These are phyloP conservation scores for Fusarium humuli DNA, from an alignment of 2,329 filamentous ascomycete species.

Conservation along the genomic window DNA sequence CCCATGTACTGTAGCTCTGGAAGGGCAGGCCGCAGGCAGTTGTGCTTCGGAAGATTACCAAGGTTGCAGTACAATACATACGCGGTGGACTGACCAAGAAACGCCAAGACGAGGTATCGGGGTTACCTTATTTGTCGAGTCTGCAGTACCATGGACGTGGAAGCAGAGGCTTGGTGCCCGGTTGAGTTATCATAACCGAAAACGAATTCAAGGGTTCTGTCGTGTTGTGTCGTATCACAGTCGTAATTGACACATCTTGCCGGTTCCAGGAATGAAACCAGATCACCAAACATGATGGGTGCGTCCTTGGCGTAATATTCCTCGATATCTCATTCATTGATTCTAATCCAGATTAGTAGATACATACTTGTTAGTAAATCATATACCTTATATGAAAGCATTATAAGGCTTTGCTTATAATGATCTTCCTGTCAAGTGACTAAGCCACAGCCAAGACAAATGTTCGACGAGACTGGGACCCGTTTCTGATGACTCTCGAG, in stretches of 20 bases:
- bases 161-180: not conserved
- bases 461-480: not conserved
- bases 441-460: not conserved
- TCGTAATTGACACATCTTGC: not conserved
- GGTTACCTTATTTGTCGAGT: slow-evolving; percentile 21
- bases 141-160: not conserved
- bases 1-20: slow-evolving; percentile 24
- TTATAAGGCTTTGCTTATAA: not conserved
- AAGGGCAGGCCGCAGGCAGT: slow-evolving; percentile 37
- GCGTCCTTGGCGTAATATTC: not conserved
- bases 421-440: slow-evolving; percentile 5
- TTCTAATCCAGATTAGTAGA: not conserved
- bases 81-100: slow-evolving; percentile 37
- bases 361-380: not conserved
- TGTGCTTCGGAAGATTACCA: slow-evolving; percentile 44
- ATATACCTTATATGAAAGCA: not conserved
- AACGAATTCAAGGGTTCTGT: slow-evolving; percentile 4
- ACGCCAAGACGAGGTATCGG: slow-evolving; percentile 35
- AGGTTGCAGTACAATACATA: slow-evolving; percentile 13
- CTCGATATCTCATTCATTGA: not conserved
- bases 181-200: not conserved
- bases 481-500: not conserved
- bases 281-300: not conserved
- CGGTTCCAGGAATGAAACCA: not conserved
- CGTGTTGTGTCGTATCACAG: not conserved